phyloP scores from a whole-genome alignment of 73 alveolate genomes.

The Blepharisma stoltei region DNA sequence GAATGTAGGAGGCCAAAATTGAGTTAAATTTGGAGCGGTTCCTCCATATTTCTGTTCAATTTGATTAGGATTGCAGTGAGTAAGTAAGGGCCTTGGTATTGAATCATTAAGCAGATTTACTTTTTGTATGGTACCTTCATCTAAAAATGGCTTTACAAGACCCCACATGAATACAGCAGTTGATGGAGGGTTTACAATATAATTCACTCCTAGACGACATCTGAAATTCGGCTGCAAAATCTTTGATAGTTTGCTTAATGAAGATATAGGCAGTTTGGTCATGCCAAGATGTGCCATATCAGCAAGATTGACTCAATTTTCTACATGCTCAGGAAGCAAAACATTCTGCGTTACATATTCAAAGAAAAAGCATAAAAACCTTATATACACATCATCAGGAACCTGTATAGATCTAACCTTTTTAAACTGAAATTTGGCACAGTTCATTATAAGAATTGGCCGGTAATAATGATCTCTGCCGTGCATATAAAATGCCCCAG shows the following conservation, averaged over 20 bases:
- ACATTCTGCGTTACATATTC: conserved; percentile 17
- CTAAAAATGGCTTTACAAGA: conserved; percentile 24
- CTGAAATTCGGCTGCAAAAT: conserved; percentile 1
- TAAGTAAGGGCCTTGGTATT: background rate
- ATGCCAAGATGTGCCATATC: conserved; percentile 10
- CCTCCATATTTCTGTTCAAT: conserved; percentile 35
- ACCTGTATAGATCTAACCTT: background rate
- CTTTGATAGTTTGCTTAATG: background rate
- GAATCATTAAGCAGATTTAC: background rate
- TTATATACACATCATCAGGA: background rate
- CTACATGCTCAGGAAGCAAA: conserved; percentile 32
- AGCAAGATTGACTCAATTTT: conserved; percentile 18
- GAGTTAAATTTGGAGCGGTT: background rate
- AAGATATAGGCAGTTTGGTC: background rate
- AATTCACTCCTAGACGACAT: conserved; percentile 5
- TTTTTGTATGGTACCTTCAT: conserved; percentile 23
- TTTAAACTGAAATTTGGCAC: conserved; percentile 1
- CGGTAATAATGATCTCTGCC: background rate
- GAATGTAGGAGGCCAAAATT: conserved; percentile 30
- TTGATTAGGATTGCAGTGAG: conserved; percentile 24
- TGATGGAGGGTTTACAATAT: conserved; percentile 30
- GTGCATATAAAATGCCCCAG: conserved; percentile 23
- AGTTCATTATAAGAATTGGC: conserved; percentile 7
- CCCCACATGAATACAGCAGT: conserved; percentile 28
- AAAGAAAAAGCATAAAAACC: background rate